Base-by-base conservation (phyloP, 208 protist species). In the Blechomonas ayalai region DNA sequence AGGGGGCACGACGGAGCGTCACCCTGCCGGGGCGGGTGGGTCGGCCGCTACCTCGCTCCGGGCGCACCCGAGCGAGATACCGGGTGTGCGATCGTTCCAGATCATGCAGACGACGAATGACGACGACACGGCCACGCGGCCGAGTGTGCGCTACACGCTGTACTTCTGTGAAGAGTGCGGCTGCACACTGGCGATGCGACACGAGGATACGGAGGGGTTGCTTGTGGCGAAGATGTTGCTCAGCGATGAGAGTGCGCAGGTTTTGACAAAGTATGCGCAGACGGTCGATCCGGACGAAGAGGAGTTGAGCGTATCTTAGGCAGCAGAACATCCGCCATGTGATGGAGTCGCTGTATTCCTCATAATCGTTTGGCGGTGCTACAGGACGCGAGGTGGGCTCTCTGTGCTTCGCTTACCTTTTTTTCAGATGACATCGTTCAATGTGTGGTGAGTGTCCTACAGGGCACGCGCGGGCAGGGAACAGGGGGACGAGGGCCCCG, bases 121-220 rank as follows among this genome's bases (percentile, higher is more conserved):
- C 26, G 23, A 34, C 13, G 33, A 47, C 22, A 25, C 16, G 15
- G n/a, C 24, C 20, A 8, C 8, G 1, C 20, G 23, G 32, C 25
- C 7, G 2, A 38, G 22, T 19, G 64, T 23, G 28, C n/a, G 40
- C 3, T 82, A 67, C 26, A 33, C 19, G 2, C 40, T 71, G 7
- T 84, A 79, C 62, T 83, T 76, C 16, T 92, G 84, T 40, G 19
- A 46, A 12, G 56, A 51, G 6, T 92, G 84, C 31, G 80, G 84
- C 9, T 52, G 54, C 1, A 57, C 60, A 19, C 13, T 90, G 29
- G 80, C 51, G 13, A 70, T 87, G 55, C 19, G 52, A 29, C 84
- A 92, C 35, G 59, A 62, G 9, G 69, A 64, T 1, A 51, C 85
- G 35, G 62, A 63, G n/a, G 84, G 84, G 2, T 19, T 74, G 3